Percentiles rank a stretch among this genome's conserved stretches.
Conservation (phyloP, 129 eudicot species). For the Flaveria bidentis region DNA sequence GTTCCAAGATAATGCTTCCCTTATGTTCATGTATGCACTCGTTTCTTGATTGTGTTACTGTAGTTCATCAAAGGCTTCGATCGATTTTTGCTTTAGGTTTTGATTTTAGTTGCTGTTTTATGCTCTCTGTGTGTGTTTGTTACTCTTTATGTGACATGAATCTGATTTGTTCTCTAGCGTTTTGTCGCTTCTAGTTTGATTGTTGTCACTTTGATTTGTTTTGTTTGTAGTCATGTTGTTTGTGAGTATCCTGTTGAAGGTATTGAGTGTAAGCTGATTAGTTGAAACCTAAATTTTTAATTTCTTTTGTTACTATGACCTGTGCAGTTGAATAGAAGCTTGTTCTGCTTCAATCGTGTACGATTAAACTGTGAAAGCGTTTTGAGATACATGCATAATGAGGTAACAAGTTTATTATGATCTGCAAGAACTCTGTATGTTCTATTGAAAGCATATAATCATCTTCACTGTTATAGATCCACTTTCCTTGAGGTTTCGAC, state of each 20-base stretch:
- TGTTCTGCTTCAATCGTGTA: slow-evolving; percentile 4
- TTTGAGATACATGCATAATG: slow-evolving; percentile 26
- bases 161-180: slow-evolving; percentile 13
- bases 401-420: slow-evolving; percentile 6
- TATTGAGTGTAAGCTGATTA: slow-evolving; percentile 4
- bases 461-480: slow-evolving; percentile 14
- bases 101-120: neutral
- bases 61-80: slow-evolving; percentile 1
- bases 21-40: slow-evolving; percentile 15
- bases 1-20: slow-evolving; percentile 10
- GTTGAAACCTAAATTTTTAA: slow-evolving; percentile 6
- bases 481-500: neutral
- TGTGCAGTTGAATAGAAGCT: slow-evolving; percentile 12
- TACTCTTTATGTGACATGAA: slow-evolving; percentile 16
- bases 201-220: neutral
- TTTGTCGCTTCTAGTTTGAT: slow-evolving; percentile 20
- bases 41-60: neutral
- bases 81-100: neutral
- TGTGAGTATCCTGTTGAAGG: slow-evolving; percentile 15
- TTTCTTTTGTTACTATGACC: slow-evolving; percentile 6
- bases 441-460: slow-evolving; percentile 17
- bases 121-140: slow-evolving; percentile 13
- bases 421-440: neutral
- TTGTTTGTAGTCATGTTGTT: slow-evolving; percentile 37
- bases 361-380: slow-evolving; percentile 10